A percentile compares a stretch with the other conserved stretches of the same genome.
Conservation (phyloP, 768 basidiomycete species). For the Tulasnella sp. region DNA sequence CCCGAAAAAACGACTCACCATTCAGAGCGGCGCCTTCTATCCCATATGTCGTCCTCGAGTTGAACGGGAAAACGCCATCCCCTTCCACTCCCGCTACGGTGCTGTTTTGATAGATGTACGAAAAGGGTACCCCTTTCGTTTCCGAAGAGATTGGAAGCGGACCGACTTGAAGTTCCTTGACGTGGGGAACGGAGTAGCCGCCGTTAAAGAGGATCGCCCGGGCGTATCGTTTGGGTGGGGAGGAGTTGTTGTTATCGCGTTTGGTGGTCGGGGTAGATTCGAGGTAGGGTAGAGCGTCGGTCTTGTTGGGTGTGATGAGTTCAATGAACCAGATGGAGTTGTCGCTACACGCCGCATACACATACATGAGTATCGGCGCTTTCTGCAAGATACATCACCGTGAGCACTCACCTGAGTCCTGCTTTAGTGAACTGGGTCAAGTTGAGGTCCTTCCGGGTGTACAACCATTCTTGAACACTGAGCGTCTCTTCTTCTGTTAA, state of each 20-base stretch:
- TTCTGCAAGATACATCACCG: too few relatives aligned
- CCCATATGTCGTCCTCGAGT: neutral
- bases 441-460: slow-evolving; percentile 2
- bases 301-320: slow-evolving; percentile 13
- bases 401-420: neutral
- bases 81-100: slow-evolving; percentile 6
- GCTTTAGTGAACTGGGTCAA: neutral
- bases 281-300: neutral
- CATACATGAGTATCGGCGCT: too few relatives aligned
- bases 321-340: slow-evolving; percentile 20
- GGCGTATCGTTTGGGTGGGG: neutral
- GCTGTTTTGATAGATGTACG: slow-evolving; percentile 17
- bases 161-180: slow-evolving; percentile 16
- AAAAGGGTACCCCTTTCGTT: neutral
- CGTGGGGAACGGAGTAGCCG: neutral
- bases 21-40: neutral
- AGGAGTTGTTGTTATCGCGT: too few relatives aligned
- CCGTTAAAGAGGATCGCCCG: slow-evolving; percentile 5
- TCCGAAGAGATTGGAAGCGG: neutral
- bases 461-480: slow-evolving; percentile 10
- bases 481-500: slow-evolving; percentile 1
- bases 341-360: neutral
- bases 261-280: neutral
- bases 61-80: slow-evolving; percentile 1
- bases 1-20: too few relatives aligned